These are phyloP conservation scores for Quercus ilex DNA, from an alignment of 306 rosid genomes.

Conservation along the genomic window DNA sequence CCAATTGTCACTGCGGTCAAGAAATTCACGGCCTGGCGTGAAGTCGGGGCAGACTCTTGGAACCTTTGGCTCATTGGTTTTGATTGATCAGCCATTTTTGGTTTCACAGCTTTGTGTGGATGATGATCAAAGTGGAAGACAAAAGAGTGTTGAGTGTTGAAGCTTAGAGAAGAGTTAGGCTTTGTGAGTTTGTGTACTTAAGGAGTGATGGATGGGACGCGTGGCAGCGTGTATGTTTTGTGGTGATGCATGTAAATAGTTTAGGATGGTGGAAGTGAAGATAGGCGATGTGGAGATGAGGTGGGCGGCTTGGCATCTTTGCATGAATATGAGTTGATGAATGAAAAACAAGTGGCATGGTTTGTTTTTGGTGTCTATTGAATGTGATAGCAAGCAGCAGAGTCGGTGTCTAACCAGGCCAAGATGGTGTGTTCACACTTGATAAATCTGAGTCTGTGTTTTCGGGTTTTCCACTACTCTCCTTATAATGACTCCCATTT, in stretches of 20 bases:
- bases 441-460: too few relatives aligned
- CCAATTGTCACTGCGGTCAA: slow-evolving; percentile 51
- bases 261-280: too few relatives aligned
- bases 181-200: background rate
- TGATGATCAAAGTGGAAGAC: background rate
- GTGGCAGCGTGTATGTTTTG: slow-evolving; percentile 17
- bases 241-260: too few relatives aligned
- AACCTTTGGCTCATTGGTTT: slow-evolving; percentile 2
- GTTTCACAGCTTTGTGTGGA: background rate
- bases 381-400: too few relatives aligned
- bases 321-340: slow-evolving; percentile 29
- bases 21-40: slow-evolving; percentile 48
- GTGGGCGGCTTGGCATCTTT: slow-evolving; percentile 35
- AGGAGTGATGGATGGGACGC: slow-evolving; percentile 12
- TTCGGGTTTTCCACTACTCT: too few relatives aligned
- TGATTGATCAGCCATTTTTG: slow-evolving; percentile 15
- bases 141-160: background rate
- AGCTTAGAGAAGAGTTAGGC: background rate
- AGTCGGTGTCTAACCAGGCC: too few relatives aligned
- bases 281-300: background rate
- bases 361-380: too few relatives aligned
- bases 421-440: too few relatives aligned
- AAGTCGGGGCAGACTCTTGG: slow-evolving; percentile 1
- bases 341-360: too few relatives aligned
- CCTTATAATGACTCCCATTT: too few relatives aligned